These are phyloP conservation scores for Alternaria ethzedia DNA, from an alignment of 2,329 filamentous ascomycete genomes.

Conservation along the genomic window DNA sequence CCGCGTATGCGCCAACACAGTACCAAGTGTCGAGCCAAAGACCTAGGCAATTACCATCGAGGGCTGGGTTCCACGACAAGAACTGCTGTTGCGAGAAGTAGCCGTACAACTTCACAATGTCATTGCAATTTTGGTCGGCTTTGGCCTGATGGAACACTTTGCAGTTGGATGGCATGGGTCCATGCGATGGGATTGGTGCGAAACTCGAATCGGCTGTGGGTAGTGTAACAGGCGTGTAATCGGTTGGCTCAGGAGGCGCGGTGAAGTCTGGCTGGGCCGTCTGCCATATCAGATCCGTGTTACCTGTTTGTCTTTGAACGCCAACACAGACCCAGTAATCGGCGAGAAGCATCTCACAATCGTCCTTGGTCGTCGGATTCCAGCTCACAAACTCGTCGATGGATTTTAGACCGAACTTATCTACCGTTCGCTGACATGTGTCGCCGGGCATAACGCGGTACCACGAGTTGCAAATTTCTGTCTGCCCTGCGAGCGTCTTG, in stretches of 20 bases:
- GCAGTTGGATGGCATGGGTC: neutral
- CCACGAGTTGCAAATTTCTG: neutral
- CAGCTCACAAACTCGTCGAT: neutral
- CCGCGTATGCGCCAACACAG: neutral
- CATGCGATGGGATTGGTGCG: neutral
- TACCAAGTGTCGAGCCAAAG: constrained; percentile 3
- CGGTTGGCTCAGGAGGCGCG: neutral
- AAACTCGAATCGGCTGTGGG: neutral
- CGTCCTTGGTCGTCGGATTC: neutral
- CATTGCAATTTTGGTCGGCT: neutral
- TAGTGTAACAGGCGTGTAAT: neutral
- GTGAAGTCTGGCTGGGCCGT: neutral
- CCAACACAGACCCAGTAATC: neutral
- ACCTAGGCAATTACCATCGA: neutral
- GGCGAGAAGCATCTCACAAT: neutral
- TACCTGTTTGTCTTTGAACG: neutral
- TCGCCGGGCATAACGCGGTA: neutral
- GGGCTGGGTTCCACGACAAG: neutral
- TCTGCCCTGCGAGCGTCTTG: neutral
- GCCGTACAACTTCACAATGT: neutral
- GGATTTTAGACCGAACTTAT: neutral
- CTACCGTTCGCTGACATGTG: neutral
- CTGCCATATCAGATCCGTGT: neutral
- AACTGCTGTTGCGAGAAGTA: constrained; percentile 2
- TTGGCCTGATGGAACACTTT: neutral